phyloP scores from a whole-genome alignment of 2,329 filamentous ascomycete genomes.

The Eurotiales sp. region DNA sequence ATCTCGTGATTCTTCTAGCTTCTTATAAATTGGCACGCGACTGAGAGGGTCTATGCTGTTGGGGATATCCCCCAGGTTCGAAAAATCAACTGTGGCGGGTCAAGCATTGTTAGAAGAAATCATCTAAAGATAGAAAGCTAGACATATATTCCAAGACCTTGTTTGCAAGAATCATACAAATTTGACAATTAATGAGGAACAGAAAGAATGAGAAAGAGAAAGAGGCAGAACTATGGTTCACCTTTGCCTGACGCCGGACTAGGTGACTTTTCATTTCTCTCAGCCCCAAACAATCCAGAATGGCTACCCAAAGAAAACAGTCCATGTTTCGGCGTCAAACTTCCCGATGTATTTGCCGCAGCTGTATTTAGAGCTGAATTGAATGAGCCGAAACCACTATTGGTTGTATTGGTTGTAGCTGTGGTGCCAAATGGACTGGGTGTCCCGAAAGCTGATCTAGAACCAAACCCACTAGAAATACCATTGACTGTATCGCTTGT shows the following conservation, averaged over 20 bases:
- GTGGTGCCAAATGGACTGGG: too few relatives aligned
- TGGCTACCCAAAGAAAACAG: not conserved
- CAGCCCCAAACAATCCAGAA: not conserved
- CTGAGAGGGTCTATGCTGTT: too few relatives aligned
- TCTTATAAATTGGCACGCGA: too few relatives aligned
- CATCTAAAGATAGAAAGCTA: not conserved
- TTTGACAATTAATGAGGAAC: not conserved
- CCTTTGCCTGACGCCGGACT: not conserved
- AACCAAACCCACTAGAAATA: too few relatives aligned
- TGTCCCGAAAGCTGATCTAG: too few relatives aligned
- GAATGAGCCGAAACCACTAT: not conserved
- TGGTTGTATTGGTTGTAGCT: not conserved
- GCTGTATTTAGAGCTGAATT: not conserved
- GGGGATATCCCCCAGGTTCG: constrained; percentile 3
- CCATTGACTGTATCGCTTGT: too few relatives aligned
- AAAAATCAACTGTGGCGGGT: not conserved
- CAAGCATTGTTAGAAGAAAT: not conserved
- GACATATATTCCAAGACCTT: not conserved
- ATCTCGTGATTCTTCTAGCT: too few relatives aligned
- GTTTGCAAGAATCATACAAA: not conserved
- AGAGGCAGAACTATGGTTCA: not conserved
- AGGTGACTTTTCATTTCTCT: not conserved
- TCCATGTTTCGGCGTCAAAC: too few relatives aligned
- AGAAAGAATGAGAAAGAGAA: not conserved
- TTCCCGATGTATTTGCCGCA: too few relatives aligned